These are phyloP conservation scores for Fraxinus dipetala DNA, from an alignment of 305 asterid species.

Conservation along the genomic window DNA sequence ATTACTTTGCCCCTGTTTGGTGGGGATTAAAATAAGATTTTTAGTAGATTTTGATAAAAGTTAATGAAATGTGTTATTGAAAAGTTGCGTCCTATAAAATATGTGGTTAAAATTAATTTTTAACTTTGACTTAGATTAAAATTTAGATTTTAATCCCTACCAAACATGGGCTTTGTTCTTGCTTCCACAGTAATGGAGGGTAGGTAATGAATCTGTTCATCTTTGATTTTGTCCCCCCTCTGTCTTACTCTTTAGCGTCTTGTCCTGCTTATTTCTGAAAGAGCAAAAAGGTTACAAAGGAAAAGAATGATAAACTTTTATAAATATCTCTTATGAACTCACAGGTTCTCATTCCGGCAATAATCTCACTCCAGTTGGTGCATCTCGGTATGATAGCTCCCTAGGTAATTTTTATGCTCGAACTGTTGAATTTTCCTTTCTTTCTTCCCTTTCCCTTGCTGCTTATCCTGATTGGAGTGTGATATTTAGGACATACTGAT, in stretches of 20 bases:
- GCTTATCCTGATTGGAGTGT: neutral
- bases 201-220: constrained; percentile 14
- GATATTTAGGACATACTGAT: neutral
- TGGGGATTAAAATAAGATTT: neutral
- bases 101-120: neutral
- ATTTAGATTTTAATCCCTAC: neutral
- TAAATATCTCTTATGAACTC: neutral
- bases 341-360: constrained; percentile 19
- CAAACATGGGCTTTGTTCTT: neutral
- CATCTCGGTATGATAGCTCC: constrained; percentile 20
- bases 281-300: neutral
- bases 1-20: neutral
- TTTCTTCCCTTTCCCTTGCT: neutral
- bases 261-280: neutral
- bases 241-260: neutral
- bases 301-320: neutral
- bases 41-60: neutral
- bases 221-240: constrained; percentile 3
- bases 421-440: neutral
- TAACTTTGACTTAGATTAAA: neutral
- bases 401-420: constrained; percentile 17
- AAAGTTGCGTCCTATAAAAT: neutral
- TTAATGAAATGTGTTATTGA: neutral
- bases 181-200: constrained; percentile 70
- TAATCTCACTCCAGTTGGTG: constrained; percentile 21